Conservation (phyloP, 2,329 filamentous ascomycete species). For the Rhinocladiella similis region DNA sequence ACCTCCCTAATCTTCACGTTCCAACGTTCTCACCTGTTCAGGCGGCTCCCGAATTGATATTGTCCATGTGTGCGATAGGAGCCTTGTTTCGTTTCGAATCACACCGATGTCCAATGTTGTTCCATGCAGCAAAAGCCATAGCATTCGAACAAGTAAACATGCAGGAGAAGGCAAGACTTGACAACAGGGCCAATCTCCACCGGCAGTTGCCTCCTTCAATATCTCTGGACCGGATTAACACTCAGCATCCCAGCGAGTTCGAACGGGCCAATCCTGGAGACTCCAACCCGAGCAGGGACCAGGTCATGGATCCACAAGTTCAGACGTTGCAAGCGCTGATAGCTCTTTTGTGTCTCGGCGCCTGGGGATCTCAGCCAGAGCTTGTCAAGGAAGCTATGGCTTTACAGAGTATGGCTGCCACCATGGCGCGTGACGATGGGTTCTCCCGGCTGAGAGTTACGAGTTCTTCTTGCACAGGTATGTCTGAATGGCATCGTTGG, state of each 20-base stretch:
- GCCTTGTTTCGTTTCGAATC: constrained; percentile 52
- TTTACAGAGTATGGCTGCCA: neutral
- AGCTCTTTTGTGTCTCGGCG: neutral
- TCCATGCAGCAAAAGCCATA: constrained; percentile 50
- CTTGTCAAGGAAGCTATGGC: constrained; percentile 1
- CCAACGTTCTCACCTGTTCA: constrained; percentile 64
- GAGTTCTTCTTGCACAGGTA: neutral
- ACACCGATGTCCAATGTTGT: constrained; percentile 33
- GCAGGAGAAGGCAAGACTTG: constrained; percentile 56
- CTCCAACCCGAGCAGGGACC: constrained; percentile 55
- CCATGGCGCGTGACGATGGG: constrained; percentile 3
- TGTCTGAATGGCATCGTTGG: neutral
- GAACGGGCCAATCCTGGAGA: neutral
- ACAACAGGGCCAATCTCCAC: neutral
- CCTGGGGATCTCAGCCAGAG: constrained; percentile 1
- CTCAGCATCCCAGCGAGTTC: neutral
- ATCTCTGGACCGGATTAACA: neutral
- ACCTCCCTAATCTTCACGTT: constrained; percentile 65
- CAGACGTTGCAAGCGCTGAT: constrained; percentile 5
- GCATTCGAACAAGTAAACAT: neutral
- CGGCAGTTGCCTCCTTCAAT: neutral
- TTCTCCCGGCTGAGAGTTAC: neutral
- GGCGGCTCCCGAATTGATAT: constrained; percentile 66
- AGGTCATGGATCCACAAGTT: neutral
- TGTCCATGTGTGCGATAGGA: constrained; percentile 66